Base-by-base conservation (phyloP, 257 asterid species). In the Nicotiana otophora region DNA sequence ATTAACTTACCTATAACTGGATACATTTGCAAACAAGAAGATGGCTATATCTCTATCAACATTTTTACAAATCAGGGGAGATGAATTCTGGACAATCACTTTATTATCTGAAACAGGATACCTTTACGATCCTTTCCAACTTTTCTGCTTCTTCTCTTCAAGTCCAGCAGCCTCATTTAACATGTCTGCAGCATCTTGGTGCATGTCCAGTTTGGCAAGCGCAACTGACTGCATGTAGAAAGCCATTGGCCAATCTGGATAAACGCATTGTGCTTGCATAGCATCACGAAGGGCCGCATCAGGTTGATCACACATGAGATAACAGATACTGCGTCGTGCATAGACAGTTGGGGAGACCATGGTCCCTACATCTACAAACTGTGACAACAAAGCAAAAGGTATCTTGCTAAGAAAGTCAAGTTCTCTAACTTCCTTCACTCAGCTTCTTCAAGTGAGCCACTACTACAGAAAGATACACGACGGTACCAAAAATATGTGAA, bases 151-250 rank as follows among this genome's bases (percentile, higher is more conserved):
- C 90, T 91, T 94, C 78, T 96, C 98, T 90, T 96, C 99, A 19
- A 93, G 89, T 82, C 84, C 23, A 60, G 95, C 91, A 75, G 98
- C 99, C 86, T 96, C 99, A 19, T 96, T 93, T 90, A 96, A 86
- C 99, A 96, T 96, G 87, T 96, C 99, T 19, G 97, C 92, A 15
- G 99, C 99, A 53, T 96, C 99, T 78, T 96, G 91, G 90, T 96
- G 92, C 98, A 94, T 96, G 89, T 93, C 98, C 12, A 96, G 94
- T 87, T 96, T 96, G 77, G 98, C 90, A 11, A 94, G 97, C 67
- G 99, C 98, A 83, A 91, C 98, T 3, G 98, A 95, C 90, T 96
- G 99, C 98, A 96, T 93, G 89, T 96, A 93, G 86, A 94, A 96
- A 30, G 98, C 98, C 2, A 98, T 96, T 20, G 99, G 89, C 99